These are phyloP conservation scores for Ophiostoma sp. DNA, from an alignment of 2,329 filamentous ascomycete genomes.

Conservation along the genomic window DNA sequence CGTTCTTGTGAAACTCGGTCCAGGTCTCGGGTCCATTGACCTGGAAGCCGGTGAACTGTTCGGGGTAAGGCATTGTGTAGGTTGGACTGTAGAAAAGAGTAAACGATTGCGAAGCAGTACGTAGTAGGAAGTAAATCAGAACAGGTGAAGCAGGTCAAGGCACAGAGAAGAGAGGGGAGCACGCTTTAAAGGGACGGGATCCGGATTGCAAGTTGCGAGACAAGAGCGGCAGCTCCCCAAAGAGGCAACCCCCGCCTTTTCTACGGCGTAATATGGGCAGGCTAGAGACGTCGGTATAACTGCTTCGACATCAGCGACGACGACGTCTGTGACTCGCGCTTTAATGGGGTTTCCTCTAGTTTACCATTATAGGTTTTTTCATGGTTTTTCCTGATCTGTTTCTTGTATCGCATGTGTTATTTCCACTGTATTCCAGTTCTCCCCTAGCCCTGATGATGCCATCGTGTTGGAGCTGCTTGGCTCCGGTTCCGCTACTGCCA, in stretches of 20 bases:
- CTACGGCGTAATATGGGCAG: not conserved
- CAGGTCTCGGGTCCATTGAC: constrained; percentile 50
- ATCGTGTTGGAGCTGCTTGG: not conserved
- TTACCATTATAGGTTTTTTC: not conserved
- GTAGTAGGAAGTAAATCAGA: not conserved
- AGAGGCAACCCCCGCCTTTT: constrained; percentile 11
- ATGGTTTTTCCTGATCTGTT: not conserved
- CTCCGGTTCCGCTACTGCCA: constrained; percentile 9
- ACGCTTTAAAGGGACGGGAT: constrained; percentile 4
- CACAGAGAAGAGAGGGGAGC: not conserved
- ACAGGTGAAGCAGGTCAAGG: not conserved
- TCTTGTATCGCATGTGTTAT: not conserved
- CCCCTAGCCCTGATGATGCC: not conserved
- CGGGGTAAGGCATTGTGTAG: constrained; percentile 48
- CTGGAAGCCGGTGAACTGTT: constrained; percentile 58
- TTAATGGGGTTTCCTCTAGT: not conserved
- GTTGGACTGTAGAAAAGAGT: not conserved
- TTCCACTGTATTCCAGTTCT: not conserved
- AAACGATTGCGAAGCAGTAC: not conserved
- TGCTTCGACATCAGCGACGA: not conserved
- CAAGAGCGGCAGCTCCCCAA: not conserved
- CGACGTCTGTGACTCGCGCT: not conserved
- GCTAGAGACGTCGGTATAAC: constrained; percentile 4
- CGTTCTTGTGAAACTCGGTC: constrained; percentile 61
- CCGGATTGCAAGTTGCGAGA: not conserved